A percentile compares a stretch with the other conserved stretches of the same genome.
Conservation (phyloP, 352 stramenopile species). For the Pythium insidiosum region DNA sequence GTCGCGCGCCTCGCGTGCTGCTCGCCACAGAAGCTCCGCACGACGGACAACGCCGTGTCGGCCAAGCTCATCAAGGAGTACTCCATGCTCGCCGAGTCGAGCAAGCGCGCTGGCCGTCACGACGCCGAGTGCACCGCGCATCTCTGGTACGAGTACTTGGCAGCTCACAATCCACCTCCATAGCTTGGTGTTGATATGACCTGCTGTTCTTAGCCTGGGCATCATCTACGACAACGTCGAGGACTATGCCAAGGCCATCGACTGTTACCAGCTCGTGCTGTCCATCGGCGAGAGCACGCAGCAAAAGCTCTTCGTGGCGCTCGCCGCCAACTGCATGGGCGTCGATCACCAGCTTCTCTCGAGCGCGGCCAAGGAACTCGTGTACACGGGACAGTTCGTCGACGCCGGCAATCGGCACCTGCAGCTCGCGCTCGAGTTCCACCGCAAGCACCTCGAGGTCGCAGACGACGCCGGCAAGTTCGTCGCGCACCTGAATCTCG, state of each 20-base stretch:
- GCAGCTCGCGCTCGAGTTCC: conserved; percentile 45
- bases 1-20: conserved; percentile 42
- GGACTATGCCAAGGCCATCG: conserved; percentile 76
- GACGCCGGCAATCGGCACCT: conserved; percentile 36
- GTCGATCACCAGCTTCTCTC: conserved; percentile 82
- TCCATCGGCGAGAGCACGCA: conserved; percentile 79
- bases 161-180: no score
- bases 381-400: conserved; percentile 73
- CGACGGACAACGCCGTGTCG: conserved; percentile 46
- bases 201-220: conserved; percentile 41
- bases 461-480: conserved; percentile 83
- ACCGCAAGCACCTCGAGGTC: conserved; percentile 70
- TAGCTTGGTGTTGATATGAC: no score
- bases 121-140: conserved; percentile 81
- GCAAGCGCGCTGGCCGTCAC: conserved; percentile 71
- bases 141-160: conserved; percentile 46
- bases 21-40: conserved; percentile 54
- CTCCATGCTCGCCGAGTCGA: conserved; percentile 73
- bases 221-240: conserved; percentile 86
- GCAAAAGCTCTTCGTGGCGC: conserved; percentile 59
- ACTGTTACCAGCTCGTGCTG: conserved; percentile 81
- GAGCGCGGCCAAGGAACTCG: conserved; percentile 40
- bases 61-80: conserved; percentile 79
- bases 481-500: conserved; percentile 82
- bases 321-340: conserved; percentile 85